Evolutionary conservation across 169 alveolate species (phyloP), one percentile per base, ranked within the genome.

Genomic region (Plasmodium adleri): DNA sequence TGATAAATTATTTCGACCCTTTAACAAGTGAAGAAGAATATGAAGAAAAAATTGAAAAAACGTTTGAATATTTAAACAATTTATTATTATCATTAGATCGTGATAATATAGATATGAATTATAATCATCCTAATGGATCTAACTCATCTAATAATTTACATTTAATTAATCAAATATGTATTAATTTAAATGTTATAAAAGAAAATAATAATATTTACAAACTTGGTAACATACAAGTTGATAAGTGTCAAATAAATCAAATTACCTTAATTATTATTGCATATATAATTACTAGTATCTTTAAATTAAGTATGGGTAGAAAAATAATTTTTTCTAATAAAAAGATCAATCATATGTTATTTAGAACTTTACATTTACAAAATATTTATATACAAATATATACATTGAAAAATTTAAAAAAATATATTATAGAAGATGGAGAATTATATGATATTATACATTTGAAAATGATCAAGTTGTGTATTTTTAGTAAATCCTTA

Each of bases 361-460:
- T 83, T 68, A 83, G 66, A 56, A 64, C 85, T 6, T 52, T 83
- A 72, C 56, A 68, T 70, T 68, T 52, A 20, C 91, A 83, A 68
- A 83, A 83, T 70, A 83, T 83, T 20, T 83, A 83, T 43, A 45
- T 83, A 17, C 91, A 83, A 83, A 83, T 83, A 54, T 83, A 68
- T 62, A 83, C 91, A 13, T 56, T 83, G 66, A 66, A 68, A 83
- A 83, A 83, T 83, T 56, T 83, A 70, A 83, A 83, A 83, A 83
- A 68, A 56, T 83, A 83, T 83, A 26, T 83, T 15, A 56, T 67
- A 62, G 85, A 83, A 43, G 91, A 83, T 67, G 73, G 74, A 22
- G 91, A 83, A 83, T 15, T 47, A 17, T 83, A 20, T 58, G 67
- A 67, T 5, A 52, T 52, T 7, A 39, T 70, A 8, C 91, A 68